Evolutionary conservation across 179 eudicot species (phyloP), one percentile per base, ranked within the genome.

Genomic region (Camellia oleifera): DNA sequence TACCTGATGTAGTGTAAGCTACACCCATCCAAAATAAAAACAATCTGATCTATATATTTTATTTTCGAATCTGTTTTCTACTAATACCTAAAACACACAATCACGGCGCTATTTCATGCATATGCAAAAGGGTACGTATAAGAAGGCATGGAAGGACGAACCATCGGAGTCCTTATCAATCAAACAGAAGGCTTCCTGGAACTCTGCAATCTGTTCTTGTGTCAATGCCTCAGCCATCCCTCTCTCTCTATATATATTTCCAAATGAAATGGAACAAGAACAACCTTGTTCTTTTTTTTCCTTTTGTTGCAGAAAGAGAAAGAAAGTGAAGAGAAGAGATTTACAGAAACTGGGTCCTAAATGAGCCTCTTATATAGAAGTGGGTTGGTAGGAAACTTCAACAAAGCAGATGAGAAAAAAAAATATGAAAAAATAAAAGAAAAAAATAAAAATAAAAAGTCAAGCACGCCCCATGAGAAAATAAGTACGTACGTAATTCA

Each of bases 101-200:
- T 32, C 40, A 32, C 40, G 40, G 40, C 40, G 40, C 40, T 32
- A 32, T 32, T 32, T 32, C 40, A 32, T 32, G 40, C 40, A 32
- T 32, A 32, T 32, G 40, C 40, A 32, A 32, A 32, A 1, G 52
- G 5, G 52, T 48, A 7, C 7, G 52, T 48, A 48, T 48, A 48
- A 48, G 52, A 48, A 48, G 52, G 52, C 7, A 48, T 46, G 1
- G 40, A 45, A 32, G 45, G 10, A 83, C 77, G 42, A 54, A 88
- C 91, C 91, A 73, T 88, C 89, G 2, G 87, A 86, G 60, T 87
- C 84, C 72, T 83, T 88, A 76, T 88, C 89, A n/a, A 88, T 85
- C 75, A 85, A 17, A 57, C 72, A 85, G 72, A 88, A 88, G 60
- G 89, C 89, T 81, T 88, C 88, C 72, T 80, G 77, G 78, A 88